phyloP scores from a whole-genome alignment of 768 basidiomycete genomes.

The Calvatia gigantea region DNA sequence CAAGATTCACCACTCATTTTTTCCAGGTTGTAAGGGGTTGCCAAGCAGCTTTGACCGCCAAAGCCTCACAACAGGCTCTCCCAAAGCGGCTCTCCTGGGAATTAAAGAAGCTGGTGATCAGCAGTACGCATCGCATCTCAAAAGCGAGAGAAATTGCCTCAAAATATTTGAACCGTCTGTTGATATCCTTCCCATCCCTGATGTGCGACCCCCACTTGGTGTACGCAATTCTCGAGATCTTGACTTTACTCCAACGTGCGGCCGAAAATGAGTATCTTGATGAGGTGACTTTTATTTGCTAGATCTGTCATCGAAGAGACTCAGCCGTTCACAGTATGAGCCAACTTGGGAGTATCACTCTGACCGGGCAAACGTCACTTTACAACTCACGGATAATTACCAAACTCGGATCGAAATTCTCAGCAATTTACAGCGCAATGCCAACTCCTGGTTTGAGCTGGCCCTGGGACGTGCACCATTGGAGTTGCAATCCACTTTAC shows the following conservation, averaged over 20 bases:
- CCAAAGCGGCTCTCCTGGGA: slow-evolving; percentile 67
- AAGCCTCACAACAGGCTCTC: slow-evolving; percentile 78
- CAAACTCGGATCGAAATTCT: slow-evolving; percentile 82
- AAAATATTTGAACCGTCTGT: slow-evolving; percentile 78
- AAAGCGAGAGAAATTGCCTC: slow-evolving; percentile 82
- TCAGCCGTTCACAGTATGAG: slow-evolving; percentile 62
- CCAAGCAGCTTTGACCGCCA: slow-evolving; percentile 63
- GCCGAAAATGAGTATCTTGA: slow-evolving; percentile 90
- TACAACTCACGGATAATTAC: slow-evolving; percentile 87
- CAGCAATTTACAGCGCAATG: slow-evolving; percentile 65
- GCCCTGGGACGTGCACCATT: slow-evolving; percentile 87
- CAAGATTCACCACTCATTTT: slow-evolving; percentile 7
- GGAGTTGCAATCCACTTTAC: slow-evolving; percentile 88
- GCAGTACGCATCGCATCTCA: slow-evolving; percentile 77
- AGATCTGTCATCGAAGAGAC: not conserved
- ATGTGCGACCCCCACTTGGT: slow-evolving; percentile 90
- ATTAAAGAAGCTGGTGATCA: slow-evolving; percentile 69
- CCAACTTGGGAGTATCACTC: slow-evolving; percentile 83
- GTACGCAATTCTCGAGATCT: slow-evolving; percentile 84
- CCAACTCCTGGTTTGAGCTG: slow-evolving; percentile 81
- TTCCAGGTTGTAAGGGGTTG: slow-evolving; percentile 75
- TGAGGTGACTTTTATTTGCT: slow-evolving; percentile 54
- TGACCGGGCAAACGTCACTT: slow-evolving; percentile 64
- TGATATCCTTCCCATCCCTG: slow-evolving; percentile 90
- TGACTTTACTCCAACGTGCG: slow-evolving; percentile 83